Evolutionary conservation across 805 yeast species (phyloP).

Genomic region (Tetrapisispora namnaoensis): DNA sequence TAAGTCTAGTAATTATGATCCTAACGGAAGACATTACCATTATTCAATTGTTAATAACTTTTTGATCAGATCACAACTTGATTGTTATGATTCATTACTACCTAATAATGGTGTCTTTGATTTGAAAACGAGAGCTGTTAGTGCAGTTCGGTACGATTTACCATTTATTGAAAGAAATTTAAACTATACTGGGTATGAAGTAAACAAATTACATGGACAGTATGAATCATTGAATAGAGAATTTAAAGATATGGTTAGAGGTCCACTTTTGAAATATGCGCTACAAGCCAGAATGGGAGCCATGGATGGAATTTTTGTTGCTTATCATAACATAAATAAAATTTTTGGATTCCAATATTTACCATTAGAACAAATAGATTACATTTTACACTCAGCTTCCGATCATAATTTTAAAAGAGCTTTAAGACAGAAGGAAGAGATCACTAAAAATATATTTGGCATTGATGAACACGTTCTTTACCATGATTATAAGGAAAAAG

Average conservation of each 20-base stretch:
- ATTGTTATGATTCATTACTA: constrained; percentile 61
- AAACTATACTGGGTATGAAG: constrained; percentile 57
- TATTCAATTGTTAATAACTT: constrained; percentile 62
- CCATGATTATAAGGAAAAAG: constrained; percentile 15
- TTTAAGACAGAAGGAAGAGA: constrained; percentile 10
- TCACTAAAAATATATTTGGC: constrained; percentile 14
- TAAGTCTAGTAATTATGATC: background rate
- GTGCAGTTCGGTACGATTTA: constrained; percentile 73
- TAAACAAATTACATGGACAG: constrained; percentile 49
- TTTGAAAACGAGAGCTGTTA: constrained; percentile 82
- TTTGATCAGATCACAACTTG: constrained; percentile 82
- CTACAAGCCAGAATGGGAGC: constrained; percentile 90
- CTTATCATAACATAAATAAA: constrained; percentile 72
- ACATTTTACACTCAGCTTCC: constrained; percentile 43
- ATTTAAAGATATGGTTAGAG: constrained; percentile 58
- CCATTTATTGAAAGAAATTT: constrained; percentile 44
- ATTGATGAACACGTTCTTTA: constrained; percentile 14
- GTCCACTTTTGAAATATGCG: constrained; percentile 74
- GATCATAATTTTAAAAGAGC: constrained; percentile 11
- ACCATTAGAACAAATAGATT: constrained; percentile 65
- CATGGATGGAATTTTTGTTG: constrained; percentile 93
- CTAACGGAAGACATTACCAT: constrained; percentile 43
- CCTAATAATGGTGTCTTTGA: constrained; percentile 93
- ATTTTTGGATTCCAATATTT: constrained; percentile 88
- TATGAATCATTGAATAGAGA: constrained; percentile 82